Percentiles rank a stretch among this genome's conserved stretches.
Conservation (phyloP, 768 basidiomycete genomes). For the Dioszegia crocea region DNA sequence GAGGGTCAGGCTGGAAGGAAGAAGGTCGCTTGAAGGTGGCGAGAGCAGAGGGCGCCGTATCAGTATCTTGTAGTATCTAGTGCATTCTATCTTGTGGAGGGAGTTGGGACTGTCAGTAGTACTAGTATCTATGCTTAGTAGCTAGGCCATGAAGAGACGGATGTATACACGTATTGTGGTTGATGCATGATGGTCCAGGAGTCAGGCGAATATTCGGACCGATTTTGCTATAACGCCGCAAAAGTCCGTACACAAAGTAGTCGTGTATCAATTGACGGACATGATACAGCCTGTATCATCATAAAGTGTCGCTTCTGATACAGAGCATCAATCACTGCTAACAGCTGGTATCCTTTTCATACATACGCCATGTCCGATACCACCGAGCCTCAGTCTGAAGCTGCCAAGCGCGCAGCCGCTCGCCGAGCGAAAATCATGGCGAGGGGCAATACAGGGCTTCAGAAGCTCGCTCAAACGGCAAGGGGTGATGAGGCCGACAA, state of each 20-base stretch:
- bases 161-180: too few species aligned
- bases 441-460: slow-evolving; percentile 41
- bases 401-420: slow-evolving; percentile 42
- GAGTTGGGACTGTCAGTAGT: too few species aligned
- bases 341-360: too few species aligned
- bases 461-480: slow-evolving; percentile 46
- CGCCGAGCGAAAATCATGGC: slow-evolving; percentile 48
- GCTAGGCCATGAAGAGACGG: too few species aligned
- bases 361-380: background rate
- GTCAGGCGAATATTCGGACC: background rate
- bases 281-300: too few species aligned
- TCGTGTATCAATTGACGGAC: background rate
- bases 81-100: too few species aligned
- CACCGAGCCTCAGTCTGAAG: slow-evolving; percentile 31
- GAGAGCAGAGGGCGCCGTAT: background rate
- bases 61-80: background rate
- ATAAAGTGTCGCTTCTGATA: too few species aligned
- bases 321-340: too few species aligned
- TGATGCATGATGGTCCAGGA: too few species aligned
- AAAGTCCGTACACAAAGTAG: background rate
- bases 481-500: slow-evolving; percentile 46
- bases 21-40: background rate
- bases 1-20: background rate
- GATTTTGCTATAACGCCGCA: slow-evolving; percentile 3
- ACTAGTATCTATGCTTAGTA: too few species aligned